Base-by-base conservation (phyloP, 2,329 filamentous ascomycete species). In the Aspergillus niger region DNA sequence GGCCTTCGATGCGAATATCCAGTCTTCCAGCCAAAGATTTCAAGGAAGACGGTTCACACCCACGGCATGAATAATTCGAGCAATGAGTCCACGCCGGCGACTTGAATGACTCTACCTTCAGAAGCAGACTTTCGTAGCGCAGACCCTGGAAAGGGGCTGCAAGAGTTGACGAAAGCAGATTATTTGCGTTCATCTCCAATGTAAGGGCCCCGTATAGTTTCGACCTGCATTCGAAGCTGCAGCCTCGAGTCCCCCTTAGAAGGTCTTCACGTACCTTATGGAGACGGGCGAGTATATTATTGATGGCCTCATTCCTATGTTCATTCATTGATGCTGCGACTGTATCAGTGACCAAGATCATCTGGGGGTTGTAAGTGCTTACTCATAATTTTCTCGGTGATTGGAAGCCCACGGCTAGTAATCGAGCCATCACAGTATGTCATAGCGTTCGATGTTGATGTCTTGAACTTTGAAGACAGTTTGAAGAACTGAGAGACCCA, bases 171-270 rank as follows among this genome's bases (percentile, higher is more conserved):
- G 20, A 20, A 61, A 67, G 59, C 11, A 68, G 48, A 41, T 20
- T 13, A n/a, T 22, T 55, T 54, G 57, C 61, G 5, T 60, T 54
- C 62, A 67, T 65, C 6, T 62, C 15, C 43, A 53, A 58, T 32
- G 58, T 62, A 8, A 70, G 60, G 30, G 63, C 63, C 15, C 68
- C 69, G 49, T 61, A 63, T 20, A 17, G 17, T 17, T 17, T 17
- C 68, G 68, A 66, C 8, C 60, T 57, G 43, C 70, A 71, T 26
- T 69, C 67, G 38, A 65, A 70, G 11, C 38, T 0, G 53, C 70
- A 72, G 2, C 69, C 69, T 43, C 11, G 15, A 43, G 0, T 39
- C 7, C 58, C 58, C n/a, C 8, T 30, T 11, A 64, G 28, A 13
- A 70, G 52, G 3, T 24, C 55, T 3, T 63, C 50, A 8, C 39